Base-by-base conservation (phyloP, 2,329 filamentous ascomycete genomes). In the Chaetomiaceae sp. region DNA sequence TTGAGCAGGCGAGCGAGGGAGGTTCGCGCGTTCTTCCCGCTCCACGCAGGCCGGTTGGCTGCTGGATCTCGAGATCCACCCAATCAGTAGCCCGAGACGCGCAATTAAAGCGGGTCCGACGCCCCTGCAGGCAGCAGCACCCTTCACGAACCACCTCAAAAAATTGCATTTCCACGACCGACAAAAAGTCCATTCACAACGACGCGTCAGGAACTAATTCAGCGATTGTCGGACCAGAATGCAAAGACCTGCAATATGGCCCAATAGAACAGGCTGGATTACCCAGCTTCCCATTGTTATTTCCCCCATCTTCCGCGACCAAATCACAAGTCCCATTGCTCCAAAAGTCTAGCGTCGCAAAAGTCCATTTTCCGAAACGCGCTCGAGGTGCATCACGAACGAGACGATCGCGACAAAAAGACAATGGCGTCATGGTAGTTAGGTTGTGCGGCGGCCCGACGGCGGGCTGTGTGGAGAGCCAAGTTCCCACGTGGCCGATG, bases 361-460 rank as follows among this genome's bases (percentile, higher is more conserved):
- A 43, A 33, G 20, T 39, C 25, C 30, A 53, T 43, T 16, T 33
- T 20, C 31, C 14, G 35, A 54, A 49, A 59, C 55, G 57, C 57
- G 57, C 35, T 50, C 42, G 25, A 31, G 51, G 33, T 35, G 53
- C 54, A 58, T 54, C 50, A 35, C 40, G 52, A 57, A 55, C 47
- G 46, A 53, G 33, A 27, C 45, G 14, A 47, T 58, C 46, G 48
- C 44, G 43, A 52, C 39, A 33, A 43, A 14, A 30, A 52, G 25
- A 27, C 47, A 50, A 56, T 60, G 58, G 44, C 58, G 58, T 60
- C 58, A 60, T 60, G 53, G 45, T n/a, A n/a, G n/a, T n/a, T n/a
- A n/a, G 10, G 25, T 27, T 42, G 39, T 20, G 38, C 41, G 45
- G 46, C 39, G 44, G 31, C 30, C 16, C n/a, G 46, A 35, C 41